These are phyloP conservation scores for Penicillium sp. DNA, from an alignment of 2,329 filamentous ascomycete genomes.

Conservation along the genomic window DNA sequence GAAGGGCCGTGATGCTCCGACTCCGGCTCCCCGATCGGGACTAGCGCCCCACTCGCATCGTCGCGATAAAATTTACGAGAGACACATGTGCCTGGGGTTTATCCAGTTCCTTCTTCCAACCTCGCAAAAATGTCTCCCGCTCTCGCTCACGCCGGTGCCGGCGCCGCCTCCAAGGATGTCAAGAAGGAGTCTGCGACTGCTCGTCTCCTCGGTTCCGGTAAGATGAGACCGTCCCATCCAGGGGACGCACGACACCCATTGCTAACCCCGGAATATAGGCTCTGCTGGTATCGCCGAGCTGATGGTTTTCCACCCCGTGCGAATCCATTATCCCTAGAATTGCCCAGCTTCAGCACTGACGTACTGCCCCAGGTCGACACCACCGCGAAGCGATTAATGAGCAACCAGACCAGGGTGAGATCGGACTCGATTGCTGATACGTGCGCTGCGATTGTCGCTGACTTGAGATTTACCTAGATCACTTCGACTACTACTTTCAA, in stretches of 20 bases:
- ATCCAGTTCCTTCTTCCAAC: constrained; percentile 12
- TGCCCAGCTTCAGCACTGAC: constrained; percentile 21
- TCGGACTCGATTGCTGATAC: constrained; percentile 2
- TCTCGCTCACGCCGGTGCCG: constrained; percentile 35
- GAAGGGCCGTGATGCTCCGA: constrained; percentile 15
- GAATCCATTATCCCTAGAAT: constrained; percentile 25
- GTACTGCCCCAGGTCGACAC: constrained; percentile 73
- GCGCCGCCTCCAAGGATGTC: constrained; percentile 56
- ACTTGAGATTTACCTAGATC: constrained; percentile 47
- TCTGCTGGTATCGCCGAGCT: constrained; percentile 91
- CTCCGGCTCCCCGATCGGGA: constrained; percentile 22
- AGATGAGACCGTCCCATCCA: background rate
- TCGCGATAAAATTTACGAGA: constrained; percentile 25
- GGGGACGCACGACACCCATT: background rate
- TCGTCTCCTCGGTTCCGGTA: constrained; percentile 88
- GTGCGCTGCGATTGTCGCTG: constrained; percentile 3
- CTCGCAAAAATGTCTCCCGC: constrained; percentile 56
- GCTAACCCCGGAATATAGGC: constrained; percentile 53
- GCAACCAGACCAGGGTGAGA: constrained; percentile 77
- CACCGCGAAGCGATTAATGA: constrained; percentile 98
- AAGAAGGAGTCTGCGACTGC: constrained; percentile 89
- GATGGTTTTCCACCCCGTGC: constrained; percentile 85
- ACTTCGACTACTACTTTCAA: constrained; percentile 67
- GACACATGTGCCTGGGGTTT: constrained; percentile 20
- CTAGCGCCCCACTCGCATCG: constrained; percentile 20